Conservation (phyloP, 345 rosid species). For the Brassica rapa region DNA sequence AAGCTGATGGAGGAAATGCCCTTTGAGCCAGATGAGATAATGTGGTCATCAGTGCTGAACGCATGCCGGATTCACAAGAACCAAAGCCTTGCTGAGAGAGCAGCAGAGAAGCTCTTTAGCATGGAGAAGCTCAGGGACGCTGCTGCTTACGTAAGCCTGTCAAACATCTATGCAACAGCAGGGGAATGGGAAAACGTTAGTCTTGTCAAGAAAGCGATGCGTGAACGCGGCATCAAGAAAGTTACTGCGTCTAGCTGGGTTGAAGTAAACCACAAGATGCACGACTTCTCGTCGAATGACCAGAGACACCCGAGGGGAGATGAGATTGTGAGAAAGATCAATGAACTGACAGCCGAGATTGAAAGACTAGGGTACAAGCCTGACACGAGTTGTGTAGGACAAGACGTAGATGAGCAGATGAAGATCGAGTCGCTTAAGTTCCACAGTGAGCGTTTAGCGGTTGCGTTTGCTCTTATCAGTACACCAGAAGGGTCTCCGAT, state of each 20-base stretch:
- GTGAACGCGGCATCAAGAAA: slow-evolving; percentile 72
- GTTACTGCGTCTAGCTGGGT: slow-evolving; percentile 84
- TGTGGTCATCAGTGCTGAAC: slow-evolving; percentile 86
- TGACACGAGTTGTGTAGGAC: slow-evolving; percentile 70
- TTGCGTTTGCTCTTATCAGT: slow-evolving; percentile 79
- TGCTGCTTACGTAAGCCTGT: slow-evolving; percentile 76
- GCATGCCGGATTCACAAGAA: slow-evolving; percentile 89
- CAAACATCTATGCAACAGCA: slow-evolving; percentile 74
- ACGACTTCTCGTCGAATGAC: slow-evolving; percentile 69
- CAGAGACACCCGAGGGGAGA: slow-evolving; percentile 55
- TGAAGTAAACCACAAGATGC: slow-evolving; percentile 62
- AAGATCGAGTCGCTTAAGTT: slow-evolving; percentile 73
- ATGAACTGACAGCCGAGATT: slow-evolving; percentile 55
- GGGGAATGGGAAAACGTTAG: slow-evolving; percentile 75
- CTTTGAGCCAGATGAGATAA: slow-evolving; percentile 72
- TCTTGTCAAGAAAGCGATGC: slow-evolving; percentile 76
- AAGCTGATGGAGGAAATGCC: slow-evolving; percentile 70
- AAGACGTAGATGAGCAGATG: slow-evolving; percentile 57
- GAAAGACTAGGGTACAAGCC: slow-evolving; percentile 73
- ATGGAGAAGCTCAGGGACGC: slow-evolving; percentile 84
- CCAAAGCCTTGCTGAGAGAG: slow-evolving; percentile 63
- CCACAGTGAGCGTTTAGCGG: slow-evolving; percentile 81
- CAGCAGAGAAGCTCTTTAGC: slow-evolving; percentile 61
- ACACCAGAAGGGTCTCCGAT: slow-evolving; percentile 75
- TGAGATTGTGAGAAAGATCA: slow-evolving; percentile 58